Conservation (phyloP, 495 filamentous ascomycete species). For the Penicillium atrosanguineum region DNA sequence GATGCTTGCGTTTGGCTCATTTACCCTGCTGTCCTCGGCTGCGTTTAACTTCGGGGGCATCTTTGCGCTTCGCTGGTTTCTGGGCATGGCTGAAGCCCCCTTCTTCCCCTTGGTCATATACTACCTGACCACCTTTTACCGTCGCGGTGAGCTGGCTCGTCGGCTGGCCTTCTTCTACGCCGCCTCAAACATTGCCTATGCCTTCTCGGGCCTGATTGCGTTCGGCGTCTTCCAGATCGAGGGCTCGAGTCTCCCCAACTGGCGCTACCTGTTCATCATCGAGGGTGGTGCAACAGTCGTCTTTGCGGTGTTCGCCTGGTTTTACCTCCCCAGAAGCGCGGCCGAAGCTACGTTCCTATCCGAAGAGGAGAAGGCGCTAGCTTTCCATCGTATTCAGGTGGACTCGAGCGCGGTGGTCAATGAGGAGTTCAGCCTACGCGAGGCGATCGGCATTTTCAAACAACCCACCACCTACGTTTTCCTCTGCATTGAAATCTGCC, state of each 20-base stretch:
- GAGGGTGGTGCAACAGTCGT: conserved; percentile 64
- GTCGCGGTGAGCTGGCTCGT: conserved; percentile 70
- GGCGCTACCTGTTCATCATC: conserved; percentile 74
- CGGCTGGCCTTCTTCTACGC: conserved; percentile 76
- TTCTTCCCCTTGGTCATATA: conserved; percentile 69
- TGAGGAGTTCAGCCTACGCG: conserved; percentile 62
- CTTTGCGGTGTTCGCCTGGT: conserved; percentile 63
- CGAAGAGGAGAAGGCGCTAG: conserved; percentile 60
- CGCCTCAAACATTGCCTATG: conserved; percentile 65
- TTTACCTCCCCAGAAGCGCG: conserved; percentile 63
- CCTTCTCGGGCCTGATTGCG: conserved; percentile 67
- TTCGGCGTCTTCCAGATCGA: conserved; percentile 74
- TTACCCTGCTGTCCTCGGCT: conserved; percentile 53
- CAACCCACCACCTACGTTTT: conserved; percentile 58
- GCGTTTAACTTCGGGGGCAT: conserved; percentile 61
- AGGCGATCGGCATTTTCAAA: conserved; percentile 60
- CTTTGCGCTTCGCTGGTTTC: conserved; percentile 49
- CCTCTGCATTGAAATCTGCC: conserved; percentile 65
- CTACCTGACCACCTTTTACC: conserved; percentile 63
- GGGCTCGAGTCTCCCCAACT: conserved; percentile 46
- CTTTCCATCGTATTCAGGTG: conserved; percentile 66
- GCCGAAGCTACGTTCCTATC: conserved; percentile 60
- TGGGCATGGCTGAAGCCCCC: conserved; percentile 67
- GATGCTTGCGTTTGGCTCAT: conserved; percentile 63
- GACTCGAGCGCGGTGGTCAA: conserved; percentile 68